phyloP scores from a whole-genome alignment of 1,284 basidiomycete species.

The Moniliella sp. region DNA sequence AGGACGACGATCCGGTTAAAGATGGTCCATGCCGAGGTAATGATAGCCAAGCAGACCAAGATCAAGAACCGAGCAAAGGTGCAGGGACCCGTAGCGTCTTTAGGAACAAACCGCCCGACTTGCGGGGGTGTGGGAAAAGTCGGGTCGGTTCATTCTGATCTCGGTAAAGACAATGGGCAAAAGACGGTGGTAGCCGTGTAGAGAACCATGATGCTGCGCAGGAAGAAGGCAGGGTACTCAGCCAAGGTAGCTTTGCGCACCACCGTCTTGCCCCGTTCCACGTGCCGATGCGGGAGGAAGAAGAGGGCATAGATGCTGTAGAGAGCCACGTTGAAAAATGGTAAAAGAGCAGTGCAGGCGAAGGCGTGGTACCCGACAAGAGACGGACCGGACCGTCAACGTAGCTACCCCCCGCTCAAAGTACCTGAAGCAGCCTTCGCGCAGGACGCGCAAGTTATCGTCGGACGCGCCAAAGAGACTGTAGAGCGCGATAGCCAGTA shows the following conservation, averaged over 20 bases:
- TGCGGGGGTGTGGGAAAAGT: too few species aligned
- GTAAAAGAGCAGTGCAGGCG: conserved; percentile 54
- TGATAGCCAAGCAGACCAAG: too few species aligned
- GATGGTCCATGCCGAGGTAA: too few species aligned
- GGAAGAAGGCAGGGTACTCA: conserved; percentile 16
- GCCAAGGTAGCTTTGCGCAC: background rate
- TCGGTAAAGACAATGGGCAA: conserved; percentile 28
- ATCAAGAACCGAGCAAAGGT: too few species aligned
- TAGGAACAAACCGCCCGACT: too few species aligned
- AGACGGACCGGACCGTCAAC: conserved; percentile 55
- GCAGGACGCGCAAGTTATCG: conserved; percentile 55
- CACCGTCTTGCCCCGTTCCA: conserved; percentile 1
- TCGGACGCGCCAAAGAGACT: conserved; percentile 37
- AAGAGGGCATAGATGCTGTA: conserved; percentile 75
- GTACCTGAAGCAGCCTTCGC: conserved; percentile 88
- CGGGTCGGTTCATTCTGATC: too few species aligned
- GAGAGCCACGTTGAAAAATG: conserved; percentile 92
- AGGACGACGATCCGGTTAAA: too few species aligned
- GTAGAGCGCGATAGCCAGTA: conserved; percentile 30
- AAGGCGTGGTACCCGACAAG: conserved; percentile 43
- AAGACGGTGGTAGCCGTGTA: conserved; percentile 28
- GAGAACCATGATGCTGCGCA: conserved; percentile 16
- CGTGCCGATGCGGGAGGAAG: too few species aligned
- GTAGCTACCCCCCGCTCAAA: conserved; percentile 82
- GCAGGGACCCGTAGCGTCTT: too few species aligned